Evolutionary conservation across 2,329 filamentous ascomycete genomes (phyloP).

Genomic region (Arthrobotrys pseudoclavata): DNA sequence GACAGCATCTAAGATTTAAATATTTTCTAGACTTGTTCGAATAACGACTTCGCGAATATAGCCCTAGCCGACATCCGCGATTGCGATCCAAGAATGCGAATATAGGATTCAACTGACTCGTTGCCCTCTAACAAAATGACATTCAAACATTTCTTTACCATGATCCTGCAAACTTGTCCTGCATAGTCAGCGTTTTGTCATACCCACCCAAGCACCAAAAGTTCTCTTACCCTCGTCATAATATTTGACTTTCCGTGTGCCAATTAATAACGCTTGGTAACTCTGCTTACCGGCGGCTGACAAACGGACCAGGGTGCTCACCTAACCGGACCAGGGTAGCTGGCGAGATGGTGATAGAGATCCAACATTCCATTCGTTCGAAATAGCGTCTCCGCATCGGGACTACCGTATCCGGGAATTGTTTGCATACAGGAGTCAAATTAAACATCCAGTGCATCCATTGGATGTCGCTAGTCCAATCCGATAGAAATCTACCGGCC

Average conservation of each 20-base stretch:
- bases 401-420: constrained; percentile 16
- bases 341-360: background rate
- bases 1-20: background rate
- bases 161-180: constrained; percentile 4
- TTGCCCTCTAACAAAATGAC: background rate
- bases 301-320: constrained; percentile 43
- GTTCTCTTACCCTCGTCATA: background rate
- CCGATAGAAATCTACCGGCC: constrained; percentile 1
- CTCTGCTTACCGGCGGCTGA: constrained; percentile 56
- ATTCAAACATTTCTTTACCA: background rate
- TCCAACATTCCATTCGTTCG: constrained; percentile 21
- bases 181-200: constrained; percentile 59
- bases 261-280: constrained; percentile 58
- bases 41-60: background rate
- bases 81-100: background rate
- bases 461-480: constrained; percentile 7
- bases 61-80: constrained; percentile 34
- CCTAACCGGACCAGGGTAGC: constrained; percentile 24
- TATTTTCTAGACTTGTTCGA: background rate
- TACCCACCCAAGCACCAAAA: constrained; percentile 16
- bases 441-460: constrained; percentile 21
- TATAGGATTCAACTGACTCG: constrained; percentile 14
- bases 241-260: constrained; percentile 3
- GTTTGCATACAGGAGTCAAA: constrained; percentile 24
- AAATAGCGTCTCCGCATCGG: constrained; percentile 25